phyloP scores from a whole-genome alignment of 1,139 yeast species.

The Casaregolazyma suthepensis region DNA sequence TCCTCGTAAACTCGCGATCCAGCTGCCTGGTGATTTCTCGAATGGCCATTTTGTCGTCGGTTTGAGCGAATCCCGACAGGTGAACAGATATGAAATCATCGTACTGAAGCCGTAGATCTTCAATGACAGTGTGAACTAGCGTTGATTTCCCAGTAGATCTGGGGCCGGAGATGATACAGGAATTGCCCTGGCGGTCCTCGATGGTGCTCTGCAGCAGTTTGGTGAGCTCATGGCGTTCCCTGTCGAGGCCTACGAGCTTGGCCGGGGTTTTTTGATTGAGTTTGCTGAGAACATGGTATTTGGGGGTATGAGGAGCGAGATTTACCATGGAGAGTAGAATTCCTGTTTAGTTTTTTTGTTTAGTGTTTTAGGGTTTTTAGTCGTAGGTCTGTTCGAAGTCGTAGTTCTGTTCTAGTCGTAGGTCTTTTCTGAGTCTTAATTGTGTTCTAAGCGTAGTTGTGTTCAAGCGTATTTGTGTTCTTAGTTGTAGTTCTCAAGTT shows the following conservation, averaged over 20 bases:
- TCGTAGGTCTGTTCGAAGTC: too few species aligned
- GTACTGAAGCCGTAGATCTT: slow-evolving; percentile 37
- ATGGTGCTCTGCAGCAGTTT: slow-evolving; percentile 61
- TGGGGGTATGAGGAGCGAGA: background rate
- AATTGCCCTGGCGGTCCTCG: slow-evolving; percentile 68
- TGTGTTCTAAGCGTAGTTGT: too few species aligned
- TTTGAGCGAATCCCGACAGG: slow-evolving; percentile 65
- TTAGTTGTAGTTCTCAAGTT: too few species aligned
- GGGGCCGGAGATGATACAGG: slow-evolving; percentile 76
- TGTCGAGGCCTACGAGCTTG: slow-evolving; percentile 27
- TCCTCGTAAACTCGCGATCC: slow-evolving; percentile 40
- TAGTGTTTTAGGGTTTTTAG: too few species aligned
- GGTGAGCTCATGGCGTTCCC: slow-evolving; percentile 41
- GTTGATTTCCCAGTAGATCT: slow-evolving; percentile 71
- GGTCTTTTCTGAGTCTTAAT: too few species aligned
- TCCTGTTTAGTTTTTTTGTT: too few species aligned
- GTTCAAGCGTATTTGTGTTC: too few species aligned
- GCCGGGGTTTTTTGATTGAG: slow-evolving; percentile 23
- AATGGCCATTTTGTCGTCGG: slow-evolving; percentile 73
- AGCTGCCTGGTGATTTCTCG: slow-evolving; percentile 82
- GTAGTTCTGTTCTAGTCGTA: too few species aligned
- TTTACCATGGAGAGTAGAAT: too few species aligned
- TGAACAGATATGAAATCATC: slow-evolving; percentile 51
- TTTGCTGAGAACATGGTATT: slow-evolving; percentile 21
- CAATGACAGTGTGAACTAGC: slow-evolving; percentile 53